Conservation (phyloP, 176 grass and related monocot genomes). For the Zea luxurians region DNA sequence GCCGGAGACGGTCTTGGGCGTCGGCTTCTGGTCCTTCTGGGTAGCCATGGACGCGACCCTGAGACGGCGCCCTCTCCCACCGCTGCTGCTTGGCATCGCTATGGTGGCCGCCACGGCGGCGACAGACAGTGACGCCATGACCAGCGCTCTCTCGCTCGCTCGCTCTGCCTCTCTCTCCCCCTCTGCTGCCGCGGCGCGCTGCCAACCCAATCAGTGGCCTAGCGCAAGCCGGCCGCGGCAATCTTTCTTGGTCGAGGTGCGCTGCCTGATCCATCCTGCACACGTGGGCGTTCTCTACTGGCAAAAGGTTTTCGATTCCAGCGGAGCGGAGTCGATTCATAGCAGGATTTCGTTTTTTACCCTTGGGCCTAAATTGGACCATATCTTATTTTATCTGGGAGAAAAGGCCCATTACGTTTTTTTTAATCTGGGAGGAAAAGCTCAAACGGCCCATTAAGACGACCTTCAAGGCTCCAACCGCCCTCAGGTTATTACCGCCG, state of each 20-base stretch:
- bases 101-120: constrained; percentile 1
- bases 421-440: not conserved
- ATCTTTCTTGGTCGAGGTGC: constrained; percentile 14
- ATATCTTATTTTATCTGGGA: not conserved
- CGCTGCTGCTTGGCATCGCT: not conserved
- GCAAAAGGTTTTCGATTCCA: constrained; percentile 52
- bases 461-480: not conserved
- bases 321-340: constrained; percentile 53
- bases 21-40: constrained; percentile 36
- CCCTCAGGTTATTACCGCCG: not conserved
- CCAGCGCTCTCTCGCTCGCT: not conserved
- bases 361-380: not conserved
- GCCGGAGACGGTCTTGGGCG: constrained; percentile 31
- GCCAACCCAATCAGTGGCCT: not conserved
- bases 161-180: not conserved
- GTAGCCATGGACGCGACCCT: constrained; percentile 42
- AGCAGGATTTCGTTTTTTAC: too few species aligned
- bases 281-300: not conserved
- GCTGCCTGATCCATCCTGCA: not conserved
- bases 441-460: not conserved
- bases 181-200: not conserved
- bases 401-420: not conserved
- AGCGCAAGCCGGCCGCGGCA: not conserved
- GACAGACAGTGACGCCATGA: constrained; percentile 40
- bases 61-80: constrained; percentile 13